Evolutionary conservation across 352 stramenopile species (phyloP).

Genomic region (Pythium myriotylum): DNA sequence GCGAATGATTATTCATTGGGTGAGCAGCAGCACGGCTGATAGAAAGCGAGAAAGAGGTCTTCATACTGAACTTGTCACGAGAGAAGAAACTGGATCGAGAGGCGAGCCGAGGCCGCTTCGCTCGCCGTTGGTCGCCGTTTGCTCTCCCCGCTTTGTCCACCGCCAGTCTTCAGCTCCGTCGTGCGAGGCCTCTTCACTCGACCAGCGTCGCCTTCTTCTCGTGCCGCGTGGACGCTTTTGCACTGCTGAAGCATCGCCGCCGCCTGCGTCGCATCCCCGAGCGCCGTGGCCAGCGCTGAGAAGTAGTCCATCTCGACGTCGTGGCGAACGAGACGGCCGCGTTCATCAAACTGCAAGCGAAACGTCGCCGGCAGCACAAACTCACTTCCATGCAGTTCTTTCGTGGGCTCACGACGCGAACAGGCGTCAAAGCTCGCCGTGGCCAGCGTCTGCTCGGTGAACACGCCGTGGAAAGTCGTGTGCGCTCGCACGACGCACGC

Average conservation of each 20-base stretch:
- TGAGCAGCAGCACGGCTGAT: too few species aligned
- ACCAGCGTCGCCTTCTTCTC: too few species aligned
- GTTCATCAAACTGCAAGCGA: neutral
- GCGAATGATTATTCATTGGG: too few species aligned
- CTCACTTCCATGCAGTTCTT: neutral
- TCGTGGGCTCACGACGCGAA: too few species aligned
- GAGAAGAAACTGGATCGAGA: too few species aligned
- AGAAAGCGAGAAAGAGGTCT: too few species aligned
- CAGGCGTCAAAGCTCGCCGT: neutral
- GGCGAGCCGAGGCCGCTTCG: neutral
- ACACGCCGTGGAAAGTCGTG: neutral
- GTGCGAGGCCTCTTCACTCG: too few species aligned
- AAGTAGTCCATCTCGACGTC: constrained; percentile 11
- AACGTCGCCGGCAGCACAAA: neutral
- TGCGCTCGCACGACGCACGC: constrained; percentile 14
- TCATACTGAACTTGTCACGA: too few species aligned
- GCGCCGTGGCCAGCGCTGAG: neutral
- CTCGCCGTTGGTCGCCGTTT: neutral
- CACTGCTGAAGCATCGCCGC: neutral
- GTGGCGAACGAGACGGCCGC: constrained; percentile 1
- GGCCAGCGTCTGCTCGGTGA: constrained; percentile 2
- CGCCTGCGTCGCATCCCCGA: neutral
- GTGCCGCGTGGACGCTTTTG: neutral
- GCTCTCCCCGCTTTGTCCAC: too few species aligned
- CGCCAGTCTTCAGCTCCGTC: too few species aligned